phyloP scores from a whole-genome alignment of 2,329 filamentous ascomycete species.

The Venturiaceae sp. region DNA sequence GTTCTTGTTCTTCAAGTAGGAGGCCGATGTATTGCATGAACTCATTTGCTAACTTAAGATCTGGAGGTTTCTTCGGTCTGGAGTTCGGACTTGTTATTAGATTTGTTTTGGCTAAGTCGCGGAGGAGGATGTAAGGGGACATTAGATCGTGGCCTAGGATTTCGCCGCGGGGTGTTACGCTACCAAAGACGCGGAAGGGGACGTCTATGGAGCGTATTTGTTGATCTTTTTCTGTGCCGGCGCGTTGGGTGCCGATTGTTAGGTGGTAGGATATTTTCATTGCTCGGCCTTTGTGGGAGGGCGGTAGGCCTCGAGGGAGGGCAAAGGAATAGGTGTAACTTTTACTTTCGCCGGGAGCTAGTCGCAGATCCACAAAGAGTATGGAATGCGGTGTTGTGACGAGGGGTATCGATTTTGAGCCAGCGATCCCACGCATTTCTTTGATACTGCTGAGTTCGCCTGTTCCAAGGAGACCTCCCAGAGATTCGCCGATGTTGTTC shows the following conservation, averaged over 20 bases:
- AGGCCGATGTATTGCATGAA: constrained; percentile 38
- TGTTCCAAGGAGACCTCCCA: constrained; percentile 78
- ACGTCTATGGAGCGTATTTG: constrained; percentile 82
- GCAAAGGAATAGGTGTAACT: constrained; percentile 81
- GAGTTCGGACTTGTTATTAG: constrained; percentile 19
- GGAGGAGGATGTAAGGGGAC: constrained; percentile 82
- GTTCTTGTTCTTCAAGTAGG: constrained; percentile 24
- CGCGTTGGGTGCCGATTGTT: constrained; percentile 82
- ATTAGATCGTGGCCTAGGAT: constrained; percentile 90
- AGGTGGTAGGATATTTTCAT: constrained; percentile 92
- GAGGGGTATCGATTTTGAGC: constrained; percentile 77
- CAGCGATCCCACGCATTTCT: constrained; percentile 84
- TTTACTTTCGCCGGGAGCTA: constrained; percentile 80
- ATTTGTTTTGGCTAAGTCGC: constrained; percentile 60
- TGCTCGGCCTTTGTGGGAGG: constrained; percentile 80
- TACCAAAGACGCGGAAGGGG: constrained; percentile 86
- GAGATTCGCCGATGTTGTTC: constrained; percentile 76
- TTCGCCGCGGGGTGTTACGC: constrained; percentile 79
- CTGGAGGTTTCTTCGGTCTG: constrained; percentile 14
- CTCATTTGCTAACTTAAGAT: constrained; percentile 29
- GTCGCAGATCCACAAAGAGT: constrained; percentile 82
- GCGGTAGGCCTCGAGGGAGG: constrained; percentile 80
- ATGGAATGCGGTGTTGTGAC: constrained; percentile 95
- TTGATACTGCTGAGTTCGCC: constrained; percentile 87
- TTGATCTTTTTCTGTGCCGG: constrained; percentile 64